Evolutionary conservation across 345 rosid species (phyloP).

Genomic region (Moricandia moricandioides): DNA sequence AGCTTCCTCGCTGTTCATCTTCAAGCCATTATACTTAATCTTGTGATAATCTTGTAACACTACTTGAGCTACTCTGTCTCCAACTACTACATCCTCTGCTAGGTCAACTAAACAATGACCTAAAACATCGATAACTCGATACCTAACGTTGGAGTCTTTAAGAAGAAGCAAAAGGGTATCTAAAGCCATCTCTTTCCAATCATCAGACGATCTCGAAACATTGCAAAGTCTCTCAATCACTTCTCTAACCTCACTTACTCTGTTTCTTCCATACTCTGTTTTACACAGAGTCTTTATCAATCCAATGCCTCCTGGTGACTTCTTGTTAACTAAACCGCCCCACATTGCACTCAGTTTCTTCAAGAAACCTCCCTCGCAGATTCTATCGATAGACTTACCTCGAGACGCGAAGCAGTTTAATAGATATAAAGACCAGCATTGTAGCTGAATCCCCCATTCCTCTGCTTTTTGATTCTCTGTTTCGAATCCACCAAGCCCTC

Average conservation of each 20-base stretch:
- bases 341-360: slow-evolving; percentile 50
- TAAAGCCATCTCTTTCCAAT: slow-evolving; percentile 62
- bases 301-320: slow-evolving; percentile 66
- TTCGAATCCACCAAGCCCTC: slow-evolving; percentile 66
- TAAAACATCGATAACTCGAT: slow-evolving; percentile 48
- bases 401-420: slow-evolving; percentile 62
- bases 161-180: slow-evolving; percentile 65
- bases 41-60: slow-evolving; percentile 60
- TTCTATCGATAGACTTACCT: slow-evolving; percentile 43
- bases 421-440: slow-evolving; percentile 67
- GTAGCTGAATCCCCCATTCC: slow-evolving; percentile 80
- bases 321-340: slow-evolving; percentile 61
- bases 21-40: slow-evolving; percentile 52
- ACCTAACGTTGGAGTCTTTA: slow-evolving; percentile 56
- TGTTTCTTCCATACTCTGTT: slow-evolving; percentile 55
- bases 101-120: slow-evolving; percentile 56
- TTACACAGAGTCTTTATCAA: slow-evolving; percentile 56
- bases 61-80: slow-evolving; percentile 53
- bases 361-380: slow-evolving; percentile 52
- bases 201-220: slow-evolving; percentile 66
- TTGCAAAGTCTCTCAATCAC: slow-evolving; percentile 53
- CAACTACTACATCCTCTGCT: slow-evolving; percentile 51
- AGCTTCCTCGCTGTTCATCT: slow-evolving; percentile 42
- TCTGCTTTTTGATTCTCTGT: slow-evolving; percentile 64
- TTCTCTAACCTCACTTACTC: slow-evolving; percentile 39